Percentiles rank a stretch among this genome's conserved stretches.
Conservation (phyloP, 805 yeast genomes). For the Wickerhamiella slavikovae region DNA sequence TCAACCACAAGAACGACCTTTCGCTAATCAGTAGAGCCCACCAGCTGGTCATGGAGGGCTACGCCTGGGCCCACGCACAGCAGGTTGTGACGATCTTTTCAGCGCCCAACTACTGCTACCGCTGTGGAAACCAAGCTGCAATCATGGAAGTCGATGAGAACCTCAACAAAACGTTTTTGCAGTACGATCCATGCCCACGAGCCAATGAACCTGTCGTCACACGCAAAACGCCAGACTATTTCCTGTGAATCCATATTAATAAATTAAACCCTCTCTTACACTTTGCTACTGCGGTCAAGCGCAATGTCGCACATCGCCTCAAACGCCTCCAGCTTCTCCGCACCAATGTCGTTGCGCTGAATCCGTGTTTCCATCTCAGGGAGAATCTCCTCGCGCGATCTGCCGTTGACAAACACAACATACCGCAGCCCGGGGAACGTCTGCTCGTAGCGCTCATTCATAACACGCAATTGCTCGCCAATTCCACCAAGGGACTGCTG, state of each 20-base stretch:
- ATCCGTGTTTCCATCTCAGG: constrained; percentile 40
- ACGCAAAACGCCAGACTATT: constrained; percentile 92
- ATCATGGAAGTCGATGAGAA: constrained; percentile 95
- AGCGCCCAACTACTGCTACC: constrained; percentile 91
- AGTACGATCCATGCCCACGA: constrained; percentile 89
- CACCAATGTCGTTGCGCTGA: constrained; percentile 26
- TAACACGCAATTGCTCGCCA: constrained; percentile 26
- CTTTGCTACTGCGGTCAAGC: constrained; percentile 44
- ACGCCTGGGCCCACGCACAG: constrained; percentile 87
- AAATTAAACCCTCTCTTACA: constrained; percentile 8
- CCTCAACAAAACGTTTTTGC: constrained; percentile 64
- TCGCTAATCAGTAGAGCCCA: constrained; percentile 86
- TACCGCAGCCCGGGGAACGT: constrained; percentile 54
- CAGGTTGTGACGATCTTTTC: constrained; percentile 82
- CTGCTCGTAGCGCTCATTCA: constrained; percentile 44
- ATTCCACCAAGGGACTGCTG: constrained; percentile 40
- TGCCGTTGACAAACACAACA: constrained; percentile 78
- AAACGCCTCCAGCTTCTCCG: constrained; percentile 48
- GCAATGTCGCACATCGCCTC: constrained; percentile 90
- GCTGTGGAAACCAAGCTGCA: constrained; percentile 97
- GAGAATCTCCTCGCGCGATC: constrained; percentile 47
- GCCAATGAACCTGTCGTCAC: constrained; percentile 97
- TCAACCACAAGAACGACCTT: constrained; percentile 80
- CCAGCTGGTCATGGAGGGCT: constrained; percentile 96
- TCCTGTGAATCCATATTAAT: constrained; percentile 27